phyloP scores from a whole-genome alignment of 371 early-diverging fungal genomes.

The Mortierella sp. region DNA sequence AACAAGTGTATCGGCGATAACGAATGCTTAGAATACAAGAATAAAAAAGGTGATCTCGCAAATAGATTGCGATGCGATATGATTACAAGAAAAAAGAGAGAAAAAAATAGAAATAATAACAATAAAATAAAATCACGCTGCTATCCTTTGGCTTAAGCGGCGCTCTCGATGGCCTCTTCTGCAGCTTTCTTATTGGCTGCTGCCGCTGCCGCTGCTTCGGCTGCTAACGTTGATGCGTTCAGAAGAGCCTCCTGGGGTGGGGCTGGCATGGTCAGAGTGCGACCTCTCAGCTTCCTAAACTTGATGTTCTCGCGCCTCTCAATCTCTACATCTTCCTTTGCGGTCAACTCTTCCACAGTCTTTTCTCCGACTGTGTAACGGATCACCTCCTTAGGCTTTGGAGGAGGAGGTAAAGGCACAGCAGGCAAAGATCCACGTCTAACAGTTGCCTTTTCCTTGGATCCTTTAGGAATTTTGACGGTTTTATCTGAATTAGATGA shows the following conservation, averaged over 20 bases:
- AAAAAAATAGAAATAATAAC: slow-evolving; percentile 4
- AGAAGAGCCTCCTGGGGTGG: slow-evolving; percentile 35
- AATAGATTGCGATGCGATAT: background rate
- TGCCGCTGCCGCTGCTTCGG: background rate
- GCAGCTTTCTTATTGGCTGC: background rate
- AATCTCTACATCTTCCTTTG: slow-evolving; percentile 42
- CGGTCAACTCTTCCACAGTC: slow-evolving; percentile 41
- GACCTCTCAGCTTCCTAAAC: slow-evolving; percentile 50
- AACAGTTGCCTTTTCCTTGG: slow-evolving; percentile 24
- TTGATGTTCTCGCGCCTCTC: slow-evolving; percentile 48
- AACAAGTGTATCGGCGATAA: slow-evolving; percentile 1
- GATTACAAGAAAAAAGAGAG: slow-evolving; percentile 2
- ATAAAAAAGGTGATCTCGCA: background rate
- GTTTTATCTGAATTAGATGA: background rate
- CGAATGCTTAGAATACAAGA: background rate
- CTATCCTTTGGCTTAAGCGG: too few species aligned
- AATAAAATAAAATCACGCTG: background rate
- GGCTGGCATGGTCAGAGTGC: slow-evolving; percentile 49
- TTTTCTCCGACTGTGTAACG: slow-evolving; percentile 51
- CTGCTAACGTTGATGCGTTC: slow-evolving; percentile 1
- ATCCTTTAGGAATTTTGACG: slow-evolving; percentile 11
- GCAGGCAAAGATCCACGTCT: slow-evolving; percentile 39
- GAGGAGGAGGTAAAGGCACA: slow-evolving; percentile 39
- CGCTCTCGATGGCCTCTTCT: too few species aligned
- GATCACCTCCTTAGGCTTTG: slow-evolving; percentile 49